Conservation (phyloP, 2,329 filamentous ascomycete species). For the Botrytis fragariae region DNA sequence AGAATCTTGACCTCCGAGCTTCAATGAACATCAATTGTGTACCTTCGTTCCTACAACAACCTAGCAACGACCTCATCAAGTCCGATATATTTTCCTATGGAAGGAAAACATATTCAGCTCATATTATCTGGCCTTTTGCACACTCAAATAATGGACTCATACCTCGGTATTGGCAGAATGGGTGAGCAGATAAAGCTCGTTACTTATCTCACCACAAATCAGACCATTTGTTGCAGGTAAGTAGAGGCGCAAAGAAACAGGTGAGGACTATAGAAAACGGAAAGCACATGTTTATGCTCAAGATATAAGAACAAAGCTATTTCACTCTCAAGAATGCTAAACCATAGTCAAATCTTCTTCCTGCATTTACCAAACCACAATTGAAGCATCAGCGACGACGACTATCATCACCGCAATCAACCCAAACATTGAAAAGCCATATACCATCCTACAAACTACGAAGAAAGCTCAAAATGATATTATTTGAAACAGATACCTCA, state of each 20-base stretch:
- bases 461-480: conserved; percentile 18
- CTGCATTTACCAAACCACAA: not conserved
- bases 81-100: not conserved
- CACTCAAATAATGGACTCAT: not conserved
- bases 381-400: not conserved
- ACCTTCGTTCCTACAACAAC: not conserved
- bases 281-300: not conserved
- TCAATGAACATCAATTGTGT: not conserved
- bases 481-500: conserved; percentile 39
- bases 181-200: not conserved
- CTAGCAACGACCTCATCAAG: not conserved
- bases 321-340: not conserved
- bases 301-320: not conserved
- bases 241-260: not conserved
- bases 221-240: not conserved
- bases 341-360: not conserved
- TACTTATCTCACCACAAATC: conserved; percentile 11
- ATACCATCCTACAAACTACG: not conserved
- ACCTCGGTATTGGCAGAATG: not conserved
- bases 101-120: not conserved
- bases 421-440: not conserved
- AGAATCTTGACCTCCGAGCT: not conserved
- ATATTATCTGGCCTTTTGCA: not conserved
- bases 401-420: not conserved
- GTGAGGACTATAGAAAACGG: not conserved